Evolutionary conservation across 345 rosid genomes (phyloP), one percentile per base, ranked within the genome.

Genomic region (Psidium friedrichsthalianum): DNA sequence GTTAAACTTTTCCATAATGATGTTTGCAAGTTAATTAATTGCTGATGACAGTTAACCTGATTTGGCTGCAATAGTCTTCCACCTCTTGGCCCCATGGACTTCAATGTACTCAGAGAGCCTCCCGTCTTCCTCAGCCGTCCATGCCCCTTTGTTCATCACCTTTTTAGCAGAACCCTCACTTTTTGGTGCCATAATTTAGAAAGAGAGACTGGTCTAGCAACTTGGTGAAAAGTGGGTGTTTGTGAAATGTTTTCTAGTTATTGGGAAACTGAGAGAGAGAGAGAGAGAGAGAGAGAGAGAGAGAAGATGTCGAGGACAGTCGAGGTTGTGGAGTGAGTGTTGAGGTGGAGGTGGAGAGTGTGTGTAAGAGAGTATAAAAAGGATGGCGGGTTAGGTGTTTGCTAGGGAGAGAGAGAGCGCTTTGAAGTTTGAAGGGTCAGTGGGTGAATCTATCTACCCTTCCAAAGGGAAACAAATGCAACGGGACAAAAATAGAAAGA

Each of bases 91-190:
- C 40, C 96, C 96, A 74, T 92, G 94, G 82, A 86, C 83, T 84
- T 91, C 93, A 84, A 91, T 88, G 78, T 64, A 92, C 82, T 89
- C 84, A 54, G 94, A 90, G n/a, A 94, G 87, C 84, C 83, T 94
- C 24, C 85, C 32, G 82, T 94, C 94, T 87, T 94, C 96, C 88
- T 92, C 94, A 29, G 92, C 90, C 7, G 94, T 92, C 94, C 94
- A 92, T 5, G 94, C 90, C 78, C 94, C 96, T 88, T 56, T 92
- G 88, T 88, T 90, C 91, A 89, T 86, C 25, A 51, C 86, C 83
- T 82, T 92, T 76, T 89, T 91, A 64, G 78, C 74, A 27, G 88
- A 51, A 16, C 86, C 85, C 32, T 86, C 86, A 55, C 78, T 81
- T 85, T 64, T 88, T 6, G 92, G 90, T 56, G 93, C 93, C 94